phyloP scores from a whole-genome alignment of 768 basidiomycete species.

The Imleria badia region DNA sequence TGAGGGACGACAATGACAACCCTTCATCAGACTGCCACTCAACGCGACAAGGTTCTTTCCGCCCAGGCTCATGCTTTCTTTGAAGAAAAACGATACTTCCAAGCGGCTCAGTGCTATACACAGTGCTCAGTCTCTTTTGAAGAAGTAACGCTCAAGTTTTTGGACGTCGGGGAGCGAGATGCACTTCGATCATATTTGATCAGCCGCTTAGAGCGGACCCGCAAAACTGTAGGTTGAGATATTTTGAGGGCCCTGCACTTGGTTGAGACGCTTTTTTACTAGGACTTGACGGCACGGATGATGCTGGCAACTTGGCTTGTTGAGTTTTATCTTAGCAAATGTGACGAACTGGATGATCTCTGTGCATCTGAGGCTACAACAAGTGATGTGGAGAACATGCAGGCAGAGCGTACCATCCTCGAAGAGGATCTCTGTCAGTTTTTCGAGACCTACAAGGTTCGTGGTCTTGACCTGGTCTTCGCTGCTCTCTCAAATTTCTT shows the following conservation, averaged over 20 bases:
- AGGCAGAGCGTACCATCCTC: conserved; percentile 73
- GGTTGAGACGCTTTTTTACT: neutral
- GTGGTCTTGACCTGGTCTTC: conserved; percentile 4
- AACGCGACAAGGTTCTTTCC: conserved; percentile 80
- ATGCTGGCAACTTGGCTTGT: conserved; percentile 98
- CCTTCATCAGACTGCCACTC: conserved; percentile 69
- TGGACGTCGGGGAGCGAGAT: conserved; percentile 89
- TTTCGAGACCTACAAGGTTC: conserved; percentile 90
- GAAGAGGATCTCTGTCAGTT: conserved; percentile 95
- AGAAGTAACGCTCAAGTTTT: conserved; percentile 85
- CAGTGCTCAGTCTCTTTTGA: conserved; percentile 88
- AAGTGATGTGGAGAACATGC: conserved; percentile 82
- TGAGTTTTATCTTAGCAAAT: conserved; percentile 95
- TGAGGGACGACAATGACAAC: conserved; percentile 1
- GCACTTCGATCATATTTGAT: conserved; percentile 87
- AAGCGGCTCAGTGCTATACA: conserved; percentile 90
- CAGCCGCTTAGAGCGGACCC: conserved; percentile 80
- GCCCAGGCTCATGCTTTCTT: conserved; percentile 84
- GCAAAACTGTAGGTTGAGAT: conserved; percentile 63
- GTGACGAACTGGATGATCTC: conserved; percentile 92
- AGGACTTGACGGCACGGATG: conserved; percentile 95
- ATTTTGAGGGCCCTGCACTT: neutral
- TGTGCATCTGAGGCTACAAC: conserved; percentile 83
- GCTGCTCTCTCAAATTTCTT: neutral
- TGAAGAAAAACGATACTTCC: conserved; percentile 77